Conservation (phyloP, 768 basidiomycete species). For the Lentinula edodes region DNA sequence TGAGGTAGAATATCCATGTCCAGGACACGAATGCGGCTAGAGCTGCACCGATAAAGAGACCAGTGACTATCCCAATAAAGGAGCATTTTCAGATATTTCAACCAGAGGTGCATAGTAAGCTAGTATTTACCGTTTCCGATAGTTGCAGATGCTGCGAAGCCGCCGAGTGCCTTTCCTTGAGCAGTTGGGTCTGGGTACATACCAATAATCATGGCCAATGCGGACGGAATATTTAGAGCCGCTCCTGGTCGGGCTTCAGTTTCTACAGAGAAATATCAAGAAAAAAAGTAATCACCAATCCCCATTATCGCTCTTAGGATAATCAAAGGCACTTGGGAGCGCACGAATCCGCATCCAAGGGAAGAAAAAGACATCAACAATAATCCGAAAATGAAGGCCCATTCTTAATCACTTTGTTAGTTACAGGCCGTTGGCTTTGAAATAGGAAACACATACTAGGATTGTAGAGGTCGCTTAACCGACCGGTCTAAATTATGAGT, state of each 20-base stretch:
- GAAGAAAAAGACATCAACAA: constrained; percentile 35
- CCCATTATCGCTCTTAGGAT: constrained; percentile 49
- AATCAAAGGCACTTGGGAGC: constrained; percentile 40
- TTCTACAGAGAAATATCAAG: background rate
- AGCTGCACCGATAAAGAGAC: constrained; percentile 31
- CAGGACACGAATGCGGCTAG: constrained; percentile 31
- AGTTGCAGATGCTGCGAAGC: constrained; percentile 40
- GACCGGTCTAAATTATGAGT: constrained; percentile 24
- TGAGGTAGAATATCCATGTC: constrained; percentile 41
- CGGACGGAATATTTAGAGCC: constrained; percentile 37
- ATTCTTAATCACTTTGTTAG: constrained; percentile 20
- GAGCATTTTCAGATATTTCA: background rate
- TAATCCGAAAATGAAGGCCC: constrained; percentile 36
- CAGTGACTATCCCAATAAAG: constrained; percentile 17
- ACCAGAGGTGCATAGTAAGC: background rate
- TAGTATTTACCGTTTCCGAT: constrained; percentile 32
- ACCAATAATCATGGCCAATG: constrained; percentile 36
- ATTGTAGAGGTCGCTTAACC: constrained; percentile 32
- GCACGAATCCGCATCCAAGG: constrained; percentile 40
- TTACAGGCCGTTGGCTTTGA: background rate
- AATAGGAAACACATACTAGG: constrained; percentile 25
- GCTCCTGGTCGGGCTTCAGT: constrained; percentile 20
- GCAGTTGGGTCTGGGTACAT: constrained; percentile 39
- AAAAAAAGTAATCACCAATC: constrained; percentile 23
- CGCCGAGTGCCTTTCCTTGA: constrained; percentile 37